Percentiles rank a stretch among this genome's conserved stretches.
Conservation (phyloP, 202 grass and related monocot species). For the Cymbopogon flexuosus region DNA sequence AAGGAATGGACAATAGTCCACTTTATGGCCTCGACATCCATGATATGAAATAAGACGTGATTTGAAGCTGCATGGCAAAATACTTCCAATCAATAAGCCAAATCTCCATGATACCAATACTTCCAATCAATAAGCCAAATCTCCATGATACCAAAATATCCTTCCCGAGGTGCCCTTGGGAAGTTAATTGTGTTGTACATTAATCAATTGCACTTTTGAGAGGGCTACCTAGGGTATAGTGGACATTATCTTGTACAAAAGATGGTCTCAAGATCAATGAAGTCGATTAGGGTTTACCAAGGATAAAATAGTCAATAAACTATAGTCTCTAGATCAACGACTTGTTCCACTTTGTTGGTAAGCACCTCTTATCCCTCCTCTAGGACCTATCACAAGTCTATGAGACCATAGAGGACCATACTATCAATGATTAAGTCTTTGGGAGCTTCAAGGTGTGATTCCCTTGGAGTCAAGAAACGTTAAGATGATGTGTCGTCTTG, state of each 20-base stretch:
- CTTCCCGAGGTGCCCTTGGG: background rate
- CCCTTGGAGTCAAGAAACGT: background rate
- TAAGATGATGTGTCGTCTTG: background rate
- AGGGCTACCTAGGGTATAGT: background rate
- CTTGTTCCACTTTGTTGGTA: background rate
- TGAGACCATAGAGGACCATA: background rate
- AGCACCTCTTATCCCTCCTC: background rate
- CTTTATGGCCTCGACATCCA: background rate
- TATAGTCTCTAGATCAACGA: background rate
- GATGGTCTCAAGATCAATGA: background rate
- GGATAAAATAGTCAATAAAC: background rate
- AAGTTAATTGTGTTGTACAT: background rate
- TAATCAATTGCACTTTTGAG: background rate
- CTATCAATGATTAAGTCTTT: background rate
- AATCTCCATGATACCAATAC: background rate
- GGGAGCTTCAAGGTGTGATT: background rate
- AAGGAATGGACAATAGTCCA: background rate
- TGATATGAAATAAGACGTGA: background rate
- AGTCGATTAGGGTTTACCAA: background rate
- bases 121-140: background rate
- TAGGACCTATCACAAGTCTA: background rate
- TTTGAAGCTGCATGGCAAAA: background rate
- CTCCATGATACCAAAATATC: background rate
- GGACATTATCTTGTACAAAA: background rate
- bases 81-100: background rate